These are phyloP conservation scores for Schizopora paradoxa DNA, from an alignment of 1,284 basidiomycete species.

Conservation along the genomic window DNA sequence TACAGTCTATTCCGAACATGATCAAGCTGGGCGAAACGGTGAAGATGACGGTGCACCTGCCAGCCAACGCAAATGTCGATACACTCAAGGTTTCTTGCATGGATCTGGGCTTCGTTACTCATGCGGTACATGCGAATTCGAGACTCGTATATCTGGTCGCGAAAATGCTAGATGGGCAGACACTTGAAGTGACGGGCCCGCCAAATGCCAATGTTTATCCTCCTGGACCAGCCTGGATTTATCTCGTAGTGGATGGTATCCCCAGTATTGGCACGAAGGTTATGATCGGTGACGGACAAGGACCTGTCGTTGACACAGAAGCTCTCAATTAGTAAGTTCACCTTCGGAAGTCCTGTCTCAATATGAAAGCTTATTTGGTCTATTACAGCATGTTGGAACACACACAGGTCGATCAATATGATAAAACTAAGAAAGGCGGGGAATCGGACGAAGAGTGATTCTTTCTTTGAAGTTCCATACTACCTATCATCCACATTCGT, in stretches of 20 bases:
- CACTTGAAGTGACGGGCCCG: slow-evolving; percentile 50
- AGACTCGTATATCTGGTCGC: slow-evolving; percentile 64
- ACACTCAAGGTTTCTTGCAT: slow-evolving; percentile 69
- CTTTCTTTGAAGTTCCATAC: neutral
- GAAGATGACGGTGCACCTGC: slow-evolving; percentile 37
- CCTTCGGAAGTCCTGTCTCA: neutral
- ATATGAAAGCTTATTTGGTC: slow-evolving; percentile 6
- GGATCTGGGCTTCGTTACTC: slow-evolving; percentile 76
- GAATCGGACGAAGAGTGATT: slow-evolving; percentile 20
- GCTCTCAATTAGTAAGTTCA: slow-evolving; percentile 51
- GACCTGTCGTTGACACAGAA: slow-evolving; percentile 50
- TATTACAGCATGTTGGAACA: slow-evolving; percentile 34
- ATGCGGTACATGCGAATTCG: slow-evolving; percentile 72
- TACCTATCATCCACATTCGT: neutral
- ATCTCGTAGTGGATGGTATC: slow-evolving; percentile 61
- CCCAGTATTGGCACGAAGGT: slow-evolving; percentile 63
- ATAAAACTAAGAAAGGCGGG: slow-evolving; percentile 32
- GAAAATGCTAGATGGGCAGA: slow-evolving; percentile 31
- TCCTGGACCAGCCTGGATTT: slow-evolving; percentile 78
- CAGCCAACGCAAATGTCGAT: slow-evolving; percentile 30
- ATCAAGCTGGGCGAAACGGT: slow-evolving; percentile 44
- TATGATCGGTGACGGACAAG: slow-evolving; percentile 63
- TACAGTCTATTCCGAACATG: slow-evolving; percentile 30
- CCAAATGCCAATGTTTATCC: slow-evolving; percentile 64
- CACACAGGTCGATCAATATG: slow-evolving; percentile 50